Conservation (phyloP, 2,329 filamentous ascomycete species). For the Fusarium duplospermum region DNA sequence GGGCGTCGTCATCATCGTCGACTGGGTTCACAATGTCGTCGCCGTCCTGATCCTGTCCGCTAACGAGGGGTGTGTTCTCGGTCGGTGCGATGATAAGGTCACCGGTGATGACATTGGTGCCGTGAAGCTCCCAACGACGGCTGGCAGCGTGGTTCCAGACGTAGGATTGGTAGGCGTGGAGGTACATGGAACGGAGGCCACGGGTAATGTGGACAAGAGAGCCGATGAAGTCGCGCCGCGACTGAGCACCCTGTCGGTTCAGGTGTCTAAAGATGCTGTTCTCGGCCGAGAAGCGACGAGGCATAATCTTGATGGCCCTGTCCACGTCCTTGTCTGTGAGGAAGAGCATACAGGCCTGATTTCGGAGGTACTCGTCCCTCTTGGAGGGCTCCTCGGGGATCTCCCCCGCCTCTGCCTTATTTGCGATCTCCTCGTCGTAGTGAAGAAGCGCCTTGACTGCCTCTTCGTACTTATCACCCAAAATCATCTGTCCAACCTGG, state of each 20-base stretch:
- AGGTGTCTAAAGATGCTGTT: conserved; percentile 82
- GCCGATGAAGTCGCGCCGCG: conserved; percentile 79
- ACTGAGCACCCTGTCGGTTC: conserved; percentile 57
- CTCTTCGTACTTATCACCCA: conserved; percentile 82
- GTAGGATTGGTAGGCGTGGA: conserved; percentile 94
- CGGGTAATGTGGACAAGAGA: conserved; percentile 84
- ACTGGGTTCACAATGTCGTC: conserved; percentile 57
- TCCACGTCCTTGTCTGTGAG: conserved; percentile 67
- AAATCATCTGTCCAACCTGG: conserved; percentile 83
- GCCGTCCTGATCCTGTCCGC: conserved; percentile 72
- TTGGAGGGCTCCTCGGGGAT: conserved; percentile 63
- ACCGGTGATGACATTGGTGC: conserved; percentile 80
- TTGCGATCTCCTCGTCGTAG: conserved; percentile 73
- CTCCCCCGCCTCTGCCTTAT: conserved; percentile 54
- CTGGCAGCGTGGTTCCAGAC: conserved; percentile 92
- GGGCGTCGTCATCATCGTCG: conserved; percentile 56
- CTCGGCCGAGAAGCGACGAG: conserved; percentile 86
- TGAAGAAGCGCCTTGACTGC: conserved; percentile 82
- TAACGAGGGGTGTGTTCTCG: conserved; percentile 49
- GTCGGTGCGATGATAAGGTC: conserved; percentile 78
- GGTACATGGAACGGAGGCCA: conserved; percentile 90
- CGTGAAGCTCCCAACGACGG: conserved; percentile 82
- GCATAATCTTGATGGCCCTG: conserved; percentile 75
- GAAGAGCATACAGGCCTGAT: conserved; percentile 82
- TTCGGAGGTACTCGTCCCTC: conserved; percentile 82